These are phyloP conservation scores for Pistacia integerrima DNA, from an alignment of 345 rosid species.

Conservation along the genomic window DNA sequence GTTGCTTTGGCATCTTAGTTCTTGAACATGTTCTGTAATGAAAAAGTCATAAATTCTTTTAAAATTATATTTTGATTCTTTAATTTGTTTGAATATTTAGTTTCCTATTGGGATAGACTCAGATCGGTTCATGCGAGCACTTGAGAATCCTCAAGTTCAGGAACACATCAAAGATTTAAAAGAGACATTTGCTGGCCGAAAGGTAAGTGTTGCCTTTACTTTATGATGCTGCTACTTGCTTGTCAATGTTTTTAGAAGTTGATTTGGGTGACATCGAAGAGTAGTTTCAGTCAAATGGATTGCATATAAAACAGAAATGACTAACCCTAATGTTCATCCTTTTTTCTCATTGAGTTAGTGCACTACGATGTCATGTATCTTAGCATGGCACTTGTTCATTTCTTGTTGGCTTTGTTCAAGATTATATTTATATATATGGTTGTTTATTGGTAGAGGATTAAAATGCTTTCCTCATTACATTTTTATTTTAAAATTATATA, in stretches of 20 bases:
- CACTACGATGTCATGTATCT: not conserved
- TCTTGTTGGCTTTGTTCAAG: not conserved
- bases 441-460: not conserved
- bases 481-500: no score
- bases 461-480: not conserved
- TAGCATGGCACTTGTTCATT: constrained; percentile 1
- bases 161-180: constrained; percentile 79
- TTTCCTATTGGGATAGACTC: constrained; percentile 99
- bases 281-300: constrained; percentile 5
- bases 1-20: constrained; percentile 14
- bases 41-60: not conserved
- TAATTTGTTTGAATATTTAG: constrained; percentile 44
- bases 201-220: constrained; percentile 47
- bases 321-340: no score
- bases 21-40: not conserved
- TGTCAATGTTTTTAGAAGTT: constrained; percentile 4
- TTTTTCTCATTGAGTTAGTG: no score
- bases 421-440: not conserved
- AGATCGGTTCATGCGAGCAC: constrained; percentile 79
- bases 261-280: not conserved
- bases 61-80: constrained; percentile 8
- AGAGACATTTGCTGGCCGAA: constrained; percentile 91
- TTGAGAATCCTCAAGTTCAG: constrained; percentile 61
- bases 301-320: not conserved
- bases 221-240: constrained; percentile 1